phyloP scores from a whole-genome alignment of 1,139 yeast species.

The Blastobotrys arbuscula region DNA sequence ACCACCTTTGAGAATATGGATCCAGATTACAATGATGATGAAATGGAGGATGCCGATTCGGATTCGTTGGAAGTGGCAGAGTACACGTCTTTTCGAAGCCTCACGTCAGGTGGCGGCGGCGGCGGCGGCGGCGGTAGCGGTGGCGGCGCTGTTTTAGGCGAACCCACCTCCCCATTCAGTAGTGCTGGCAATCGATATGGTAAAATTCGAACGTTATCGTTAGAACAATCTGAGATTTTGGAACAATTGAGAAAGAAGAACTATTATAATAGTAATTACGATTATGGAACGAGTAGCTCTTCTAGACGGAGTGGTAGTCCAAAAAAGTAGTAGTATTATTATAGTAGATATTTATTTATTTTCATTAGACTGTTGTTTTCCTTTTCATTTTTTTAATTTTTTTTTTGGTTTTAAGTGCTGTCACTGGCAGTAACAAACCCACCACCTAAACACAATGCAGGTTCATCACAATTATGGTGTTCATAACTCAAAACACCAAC shows the following conservation, averaged over 20 bases:
- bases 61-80: conserved; percentile 11
- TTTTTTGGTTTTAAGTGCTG: background rate
- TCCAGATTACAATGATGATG: background rate
- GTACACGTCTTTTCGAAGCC: conserved; percentile 27
- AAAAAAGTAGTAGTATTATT: conserved; percentile 14
- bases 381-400: background rate
- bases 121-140: conserved; percentile 19
- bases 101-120: conserved; percentile 16
- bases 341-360: conserved; percentile 15
- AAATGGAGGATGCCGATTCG: background rate
- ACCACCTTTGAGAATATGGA: background rate
- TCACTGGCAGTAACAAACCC: conserved; percentile 61
- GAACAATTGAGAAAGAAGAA: conserved; percentile 33
- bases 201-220: conserved; percentile 38
- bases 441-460: conserved; percentile 65
- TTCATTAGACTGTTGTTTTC: background rate
- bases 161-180: conserved; percentile 24
- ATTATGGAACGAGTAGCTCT: background rate
- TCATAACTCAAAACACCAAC: conserved; percentile 89
- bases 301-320: background rate
- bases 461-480: conserved; percentile 77
- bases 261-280: background rate
- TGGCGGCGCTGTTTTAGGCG: conserved; percentile 4
- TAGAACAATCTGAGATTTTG: conserved; percentile 46
- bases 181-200: conserved; percentile 14